Evolutionary conservation across 805 yeast species (phyloP), one percentile per base, ranked within the genome.

Genomic region (Wickerhamomyces ciferrii): DNA sequence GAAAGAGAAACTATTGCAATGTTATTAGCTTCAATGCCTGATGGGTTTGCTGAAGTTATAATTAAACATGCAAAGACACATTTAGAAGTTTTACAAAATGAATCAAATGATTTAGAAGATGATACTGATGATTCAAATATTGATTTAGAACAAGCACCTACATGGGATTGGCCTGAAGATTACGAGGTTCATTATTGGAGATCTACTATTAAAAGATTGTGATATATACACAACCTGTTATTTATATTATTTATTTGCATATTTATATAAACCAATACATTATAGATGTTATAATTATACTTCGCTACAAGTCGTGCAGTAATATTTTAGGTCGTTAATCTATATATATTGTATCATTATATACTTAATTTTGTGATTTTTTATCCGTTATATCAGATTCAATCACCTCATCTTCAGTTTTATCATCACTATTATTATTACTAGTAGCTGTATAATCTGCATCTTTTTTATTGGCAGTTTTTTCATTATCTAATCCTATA

Each of bases 111-210:
- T n/a, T n/a, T n/a, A n/a, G n/a, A n/a, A n/a, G n/a, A n/a, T n/a
- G n/a, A n/a, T n/a, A 40, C 19, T 19, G 43, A 17, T 10, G 17
- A 31, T 14, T 32, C 35, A 2, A 7, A 15, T 32, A n/a, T 32
- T 32, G 31, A 38, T 24, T 15, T 24, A 17, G 18, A 14, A 21
- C n/a, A 24, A 17, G 21, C 36, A 32, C 19, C 41, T 18, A n/a
- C 29, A 11, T 69, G 71, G 70, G 61, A 61, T 15, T 69, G 74
- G 74, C 73, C 74, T 2, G 43, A 60, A 0, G 21, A 42, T 2
- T 55, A 51, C 13, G 66, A 63, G 43, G 51, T 58, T 24, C 46
- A 41, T 1, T 48, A 47, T 29, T 55, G 58, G 56, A 47, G 52
- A 32, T 45, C 35, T 35, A 15, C 24, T 2, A 14, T 25, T 25